phyloP scores from a whole-genome alignment of 1,284 basidiomycete species.

The Leccinum pachyderme region DNA sequence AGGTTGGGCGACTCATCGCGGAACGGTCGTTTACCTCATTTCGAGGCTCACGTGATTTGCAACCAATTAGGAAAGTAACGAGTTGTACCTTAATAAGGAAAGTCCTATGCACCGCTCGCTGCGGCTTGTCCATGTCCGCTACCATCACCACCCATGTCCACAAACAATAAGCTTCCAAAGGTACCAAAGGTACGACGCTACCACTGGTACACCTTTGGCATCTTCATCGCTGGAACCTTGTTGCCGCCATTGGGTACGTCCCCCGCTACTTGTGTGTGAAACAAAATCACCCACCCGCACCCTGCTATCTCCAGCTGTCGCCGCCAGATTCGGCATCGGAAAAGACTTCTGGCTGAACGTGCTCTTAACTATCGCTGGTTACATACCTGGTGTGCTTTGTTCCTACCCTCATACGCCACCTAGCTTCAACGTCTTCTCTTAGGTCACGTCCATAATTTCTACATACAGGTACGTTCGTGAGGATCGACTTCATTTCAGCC shows the following conservation, averaged over 20 bases:
- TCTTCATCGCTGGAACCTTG: conserved; percentile 82
- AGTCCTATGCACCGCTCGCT: too few relatives aligned
- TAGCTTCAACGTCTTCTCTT: conserved; percentile 15
- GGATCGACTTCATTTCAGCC: background rate
- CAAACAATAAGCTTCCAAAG: conserved; percentile 47
- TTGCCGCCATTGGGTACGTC: conserved; percentile 83
- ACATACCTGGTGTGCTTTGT: conserved; percentile 70
- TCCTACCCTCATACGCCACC: background rate
- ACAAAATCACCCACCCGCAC: conserved; percentile 4
- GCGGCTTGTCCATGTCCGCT: conserved; percentile 12
- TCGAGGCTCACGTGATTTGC: conserved; percentile 26
- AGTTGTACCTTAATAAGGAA: conserved; percentile 3
- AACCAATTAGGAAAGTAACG: conserved; percentile 9
- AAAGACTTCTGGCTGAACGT: conserved; percentile 92
- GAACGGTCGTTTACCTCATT: conserved; percentile 32
- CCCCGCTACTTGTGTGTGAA: background rate
- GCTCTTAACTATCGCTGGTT: conserved; percentile 86
- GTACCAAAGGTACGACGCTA: conserved; percentile 69
- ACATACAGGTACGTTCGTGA: conserved; percentile 67
- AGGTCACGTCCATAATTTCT: conserved; percentile 90
- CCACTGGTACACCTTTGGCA: conserved; percentile 80
- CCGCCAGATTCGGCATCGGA: conserved; percentile 92
- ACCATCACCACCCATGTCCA: conserved; percentile 36
- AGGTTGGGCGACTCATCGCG: conserved; percentile 11
- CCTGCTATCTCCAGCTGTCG: conserved; percentile 65